Evolutionary conservation across 2,329 filamentous ascomycete genomes (phyloP), one percentile per base, ranked within the genome.

Genomic region (Penicillium frequentans): DNA sequence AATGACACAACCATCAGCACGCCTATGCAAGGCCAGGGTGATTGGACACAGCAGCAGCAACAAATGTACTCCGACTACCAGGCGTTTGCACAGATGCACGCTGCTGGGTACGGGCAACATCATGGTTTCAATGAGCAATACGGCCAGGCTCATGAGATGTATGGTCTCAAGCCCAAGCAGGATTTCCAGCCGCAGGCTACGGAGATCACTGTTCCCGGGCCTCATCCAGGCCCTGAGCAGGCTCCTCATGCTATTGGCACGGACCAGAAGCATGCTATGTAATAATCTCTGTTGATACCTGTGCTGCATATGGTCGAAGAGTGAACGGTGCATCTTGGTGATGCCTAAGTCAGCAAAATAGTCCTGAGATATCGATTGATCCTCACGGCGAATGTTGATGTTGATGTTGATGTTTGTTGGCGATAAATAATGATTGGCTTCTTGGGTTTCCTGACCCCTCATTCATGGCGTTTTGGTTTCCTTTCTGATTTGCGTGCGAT

Each of bases 1-100:
- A 68, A 72, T 21, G 70, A 73, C 50, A 68, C 70, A 11, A 61
- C 67, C n/a, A 69, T 69, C 45, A 68, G 62, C 50, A 67, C 70
- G 2, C 68, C 71, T 19, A 48, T 47, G 11, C 58, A 50, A 13
- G 62, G 61, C 27, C 64, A 67, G 24, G 66, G 65, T 19, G 61
- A 61, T 27, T 73, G n/a, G 11, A 23, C 14, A 31, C 27, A 45
- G 31, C 23, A 50, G 27, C 35, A 45, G 31, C 33, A 50, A 19
- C 35, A 37, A 21, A 26, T 23, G 29, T 47, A 47, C 42, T 19
- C 50, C 21, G 50, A 53, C 14, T 46, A 45, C 21, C 60, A 61
- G 45, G 46, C 52, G 26, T 49, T 57, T 42, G 55, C 48, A 10
- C 48, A 56, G 24, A 47, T 31, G 35, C 54, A 49, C 23, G 57